Evolutionary conservation across 352 stramenopile species (phyloP), one percentile per base, ranked within the genome.

Genomic region (Pythium sukuiense): DNA sequence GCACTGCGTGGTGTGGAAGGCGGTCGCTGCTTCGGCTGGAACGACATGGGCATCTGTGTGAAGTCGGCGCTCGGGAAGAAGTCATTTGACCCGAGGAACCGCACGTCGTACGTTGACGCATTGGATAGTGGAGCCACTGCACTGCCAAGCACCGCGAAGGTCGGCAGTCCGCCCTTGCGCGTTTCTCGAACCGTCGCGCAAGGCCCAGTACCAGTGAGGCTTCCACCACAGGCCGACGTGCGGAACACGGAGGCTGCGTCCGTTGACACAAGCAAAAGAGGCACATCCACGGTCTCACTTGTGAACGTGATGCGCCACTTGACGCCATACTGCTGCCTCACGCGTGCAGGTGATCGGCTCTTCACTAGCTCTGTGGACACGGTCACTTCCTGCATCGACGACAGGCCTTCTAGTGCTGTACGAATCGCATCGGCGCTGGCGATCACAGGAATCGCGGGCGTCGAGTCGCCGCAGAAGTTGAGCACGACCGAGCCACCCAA

Each of bases 271-370:
- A 95, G 48, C 0, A 92, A 37, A 18, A 79, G 59, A 1, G 83
- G 72, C 49, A 89, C 55, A 29, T 88, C 68, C 26, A 67, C 65
- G 14, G 39, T 58, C 13, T 65, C 60, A 29, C 60, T 73, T 0
- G 46, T 33, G 56, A 95, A 93, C 7, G 85, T 89, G 6, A 95
- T 76, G 4, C 66, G 63, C 87, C 87, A 95, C 46, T 83, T 80
- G 8, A 84, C 62, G 0, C 87, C 87, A 55, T 92, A 89, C 3
- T 79, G 73, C 30, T 83, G 73, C 6, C 65, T 75, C 11, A 80
- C 67, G 9, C 85, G 67, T 2, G 63, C 57, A 0, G 14, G 26
- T 14, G 56, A 53, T 0, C 67, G 76, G n/a, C 71, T 54, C 18
- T 65, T 58, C 1, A 85, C 30, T 0, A 69, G 55, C 24, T 72